Evolutionary conservation across 1,284 basidiomycete species (phyloP).

Genomic region (Cryptococcus hybrid): DNA sequence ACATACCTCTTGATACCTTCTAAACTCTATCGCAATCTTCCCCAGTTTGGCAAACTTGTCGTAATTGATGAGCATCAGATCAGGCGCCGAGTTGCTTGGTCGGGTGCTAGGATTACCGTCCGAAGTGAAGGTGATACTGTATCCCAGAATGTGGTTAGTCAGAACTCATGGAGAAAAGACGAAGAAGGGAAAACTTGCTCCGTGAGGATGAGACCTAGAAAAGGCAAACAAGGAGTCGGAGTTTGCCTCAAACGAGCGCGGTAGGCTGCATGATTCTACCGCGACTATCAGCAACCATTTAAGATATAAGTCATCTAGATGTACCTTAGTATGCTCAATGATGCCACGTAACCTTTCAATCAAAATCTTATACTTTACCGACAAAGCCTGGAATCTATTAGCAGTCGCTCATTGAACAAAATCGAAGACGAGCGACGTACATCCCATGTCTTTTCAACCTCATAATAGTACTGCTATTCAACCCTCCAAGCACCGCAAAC

Average conservation of each 20-base stretch:
- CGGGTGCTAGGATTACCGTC: conserved; percentile 90
- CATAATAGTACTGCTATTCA: conserved; percentile 91
- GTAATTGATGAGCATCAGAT: conserved; percentile 87
- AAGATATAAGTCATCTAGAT: not conserved
- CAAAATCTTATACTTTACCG: conserved; percentile 76
- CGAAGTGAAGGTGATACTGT: conserved; percentile 80
- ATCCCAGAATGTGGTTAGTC: not conserved
- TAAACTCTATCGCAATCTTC: conserved; percentile 86
- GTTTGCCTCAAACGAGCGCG: conserved; percentile 77
- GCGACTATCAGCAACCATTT: not conserved
- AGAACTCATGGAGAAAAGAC: conserved; percentile 3
- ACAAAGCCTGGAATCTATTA: conserved; percentile 60
- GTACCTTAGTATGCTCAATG: conserved; percentile 73
- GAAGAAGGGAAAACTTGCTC: conserved; percentile 51
- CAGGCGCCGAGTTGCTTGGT: conserved; percentile 70
- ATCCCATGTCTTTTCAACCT: conserved; percentile 90
- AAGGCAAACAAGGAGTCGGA: conserved; percentile 83
- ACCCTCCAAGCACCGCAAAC: conserved; percentile 91
- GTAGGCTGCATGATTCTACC: conserved; percentile 61
- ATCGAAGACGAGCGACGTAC: conserved; percentile 53
- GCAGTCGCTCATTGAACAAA: too few species aligned
- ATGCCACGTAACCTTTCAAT: conserved; percentile 78
- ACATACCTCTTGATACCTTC: conserved; percentile 77
- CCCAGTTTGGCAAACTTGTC: conserved; percentile 92
- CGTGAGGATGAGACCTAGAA: conserved; percentile 63